These are phyloP conservation scores for Asclepias syriaca DNA, from an alignment of 257 asterid genomes.

Conservation along the genomic window DNA sequence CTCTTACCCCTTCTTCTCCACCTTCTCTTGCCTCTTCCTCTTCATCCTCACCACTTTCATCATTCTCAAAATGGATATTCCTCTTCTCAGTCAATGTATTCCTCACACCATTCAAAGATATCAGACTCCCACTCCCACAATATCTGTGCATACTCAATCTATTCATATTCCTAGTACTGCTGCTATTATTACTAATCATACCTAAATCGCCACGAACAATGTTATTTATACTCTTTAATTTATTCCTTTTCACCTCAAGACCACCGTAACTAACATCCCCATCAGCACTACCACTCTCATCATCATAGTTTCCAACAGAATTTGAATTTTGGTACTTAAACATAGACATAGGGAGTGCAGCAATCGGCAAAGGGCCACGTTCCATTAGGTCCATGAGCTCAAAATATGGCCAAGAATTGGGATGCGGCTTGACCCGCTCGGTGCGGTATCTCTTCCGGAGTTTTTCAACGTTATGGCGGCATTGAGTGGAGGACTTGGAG, in stretches of 20 bases:
- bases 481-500: constrained; percentile 78
- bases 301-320: constrained; percentile 12
- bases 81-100: constrained; percentile 35
- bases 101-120: constrained; percentile 25
- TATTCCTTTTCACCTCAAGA: constrained; percentile 32
- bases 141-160: constrained; percentile 2
- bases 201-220: constrained; percentile 31
- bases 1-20: constrained; percentile 38
- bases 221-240: constrained; percentile 49
- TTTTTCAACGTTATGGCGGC: constrained; percentile 95
- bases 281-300: constrained; percentile 43
- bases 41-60: constrained; percentile 27
- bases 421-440: constrained; percentile 56
- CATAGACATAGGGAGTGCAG: constrained; percentile 48
- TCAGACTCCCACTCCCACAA: constrained; percentile 13
- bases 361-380: constrained; percentile 70
- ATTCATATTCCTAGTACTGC: constrained; percentile 2
- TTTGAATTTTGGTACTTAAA: constrained; percentile 29
- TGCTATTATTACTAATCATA: constrained; percentile 11
- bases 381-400: constrained; percentile 83
- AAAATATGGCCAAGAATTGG: constrained; percentile 77
- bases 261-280: constrained; percentile 27
- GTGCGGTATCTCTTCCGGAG: constrained; percentile 83
- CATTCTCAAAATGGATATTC: constrained; percentile 28
- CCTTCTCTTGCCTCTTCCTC: constrained; percentile 19